Base-by-base conservation (phyloP, 306 rosid genomes). In the Calophaca sinica region DNA sequence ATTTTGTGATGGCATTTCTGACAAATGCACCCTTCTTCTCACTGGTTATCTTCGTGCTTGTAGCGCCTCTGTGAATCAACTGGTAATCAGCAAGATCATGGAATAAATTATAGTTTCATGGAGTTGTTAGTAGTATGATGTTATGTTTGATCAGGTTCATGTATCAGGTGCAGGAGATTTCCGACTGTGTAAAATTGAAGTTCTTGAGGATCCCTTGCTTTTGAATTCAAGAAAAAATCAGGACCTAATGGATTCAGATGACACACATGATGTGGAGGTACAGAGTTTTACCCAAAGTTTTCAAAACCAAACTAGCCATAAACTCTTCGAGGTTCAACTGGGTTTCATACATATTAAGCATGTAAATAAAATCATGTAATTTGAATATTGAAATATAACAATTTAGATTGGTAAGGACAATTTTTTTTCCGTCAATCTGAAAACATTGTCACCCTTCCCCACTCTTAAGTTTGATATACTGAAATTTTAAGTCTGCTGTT, bases 81-180 rank as follows among this genome's bases (percentile, higher is more conserved):
- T 92, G 96, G 97, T 94, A 89, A 49, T 61, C 44, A 48, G 45
- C 48, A 33, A 72, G 28, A 7, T 82, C 83, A 44, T 62, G 70
- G 32, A 45, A 76, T 28, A 45, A 28, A 45, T 64, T 86, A 28
- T 63, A 62, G 53, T 80, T 28, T 32, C 75, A 28, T 69, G 75
- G 72, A 46, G 63, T 50, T 62, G 39, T 35, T 45, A 55, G 68
- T 63, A 79, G 10, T 69, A 79, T 80, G 59, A 86, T 65, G 81
- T 80, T 67, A 8, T 8, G 58, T 82, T 68, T 60, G 57, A 3
- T 48, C 87, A 94, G 99, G 96, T 94, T 75, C 99, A 94, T 85
- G 89, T 94, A 64, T 86, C 97, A 78, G 99, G 97, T 66, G 96
- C 89, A 20, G 99, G 99, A 44, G 99, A 94, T 84, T 94, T 90